Percentiles rank a stretch among this genome's conserved stretches.
Conservation (phyloP, 2,329 filamentous ascomycete genomes). For the Fonsecaea monophora region DNA sequence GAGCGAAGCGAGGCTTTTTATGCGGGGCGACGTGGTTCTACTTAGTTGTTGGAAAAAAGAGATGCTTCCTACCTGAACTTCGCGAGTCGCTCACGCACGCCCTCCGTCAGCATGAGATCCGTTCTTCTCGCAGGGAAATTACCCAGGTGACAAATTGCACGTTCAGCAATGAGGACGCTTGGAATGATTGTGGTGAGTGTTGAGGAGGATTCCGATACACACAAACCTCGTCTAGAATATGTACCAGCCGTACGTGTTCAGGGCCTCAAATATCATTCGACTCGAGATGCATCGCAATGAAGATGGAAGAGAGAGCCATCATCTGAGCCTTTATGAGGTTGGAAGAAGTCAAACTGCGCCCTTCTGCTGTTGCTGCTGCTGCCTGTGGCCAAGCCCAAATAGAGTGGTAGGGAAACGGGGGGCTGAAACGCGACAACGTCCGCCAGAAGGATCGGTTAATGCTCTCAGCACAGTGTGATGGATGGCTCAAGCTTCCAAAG, state of each 20-base stretch:
- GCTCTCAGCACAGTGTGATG: background rate
- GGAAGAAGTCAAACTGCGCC: conserved; percentile 19
- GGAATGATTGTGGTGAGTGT: background rate
- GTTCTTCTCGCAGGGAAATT: background rate
- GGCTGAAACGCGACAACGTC: background rate
- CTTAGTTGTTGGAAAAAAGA: background rate
- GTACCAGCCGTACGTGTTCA: background rate
- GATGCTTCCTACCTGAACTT: conserved; percentile 11
- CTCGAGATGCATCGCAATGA: background rate
- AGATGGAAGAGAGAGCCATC: background rate
- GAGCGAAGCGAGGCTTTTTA: conserved; percentile 30
- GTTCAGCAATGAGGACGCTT: background rate
- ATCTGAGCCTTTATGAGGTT: conserved; percentile 15
- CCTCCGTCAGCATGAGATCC: background rate
- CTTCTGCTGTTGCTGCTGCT: conserved; percentile 16
- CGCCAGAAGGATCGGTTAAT: background rate
- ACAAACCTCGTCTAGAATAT: background rate
- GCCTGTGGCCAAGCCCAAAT: conserved; percentile 31
- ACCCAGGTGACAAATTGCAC: conserved; percentile 4
- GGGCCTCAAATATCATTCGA: background rate
- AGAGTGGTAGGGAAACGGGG: conserved; percentile 1
- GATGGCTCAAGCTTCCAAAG: background rate
- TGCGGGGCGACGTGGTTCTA: conserved; percentile 32
- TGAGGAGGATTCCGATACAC: background rate
- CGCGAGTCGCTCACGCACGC: background rate